Percentiles rank a stretch among this genome's conserved stretches.
Conservation (phyloP, 106 monocot species). For the Dioscorea dumetorum region DNA sequence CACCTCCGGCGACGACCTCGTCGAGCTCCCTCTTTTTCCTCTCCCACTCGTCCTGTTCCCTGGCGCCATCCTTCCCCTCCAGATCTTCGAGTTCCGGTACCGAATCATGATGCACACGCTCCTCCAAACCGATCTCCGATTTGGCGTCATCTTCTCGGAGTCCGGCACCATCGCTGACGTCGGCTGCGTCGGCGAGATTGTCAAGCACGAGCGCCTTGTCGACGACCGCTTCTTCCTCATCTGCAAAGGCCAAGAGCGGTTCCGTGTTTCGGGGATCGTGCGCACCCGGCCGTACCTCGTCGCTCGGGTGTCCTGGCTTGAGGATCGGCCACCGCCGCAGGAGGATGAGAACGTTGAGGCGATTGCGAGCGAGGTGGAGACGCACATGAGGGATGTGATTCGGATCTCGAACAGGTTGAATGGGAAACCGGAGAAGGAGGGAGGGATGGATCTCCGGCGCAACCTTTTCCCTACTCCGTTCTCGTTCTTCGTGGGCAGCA, state of each 20-base stretch:
- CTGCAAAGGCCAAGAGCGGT: conserved; percentile 96
- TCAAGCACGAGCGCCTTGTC: conserved; percentile 82
- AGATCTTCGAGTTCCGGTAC: conserved; percentile 99
- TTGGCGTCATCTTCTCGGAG: conserved; percentile 83
- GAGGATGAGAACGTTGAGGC: conserved; percentile 32
- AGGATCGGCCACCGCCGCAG: conserved; percentile 65
- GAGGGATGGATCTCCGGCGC: conserved; percentile 38
- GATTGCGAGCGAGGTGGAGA: conserved; percentile 70
- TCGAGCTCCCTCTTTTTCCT: conserved; percentile 81
- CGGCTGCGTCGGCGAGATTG: conserved; percentile 90
- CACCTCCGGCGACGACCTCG: conserved; percentile 13
- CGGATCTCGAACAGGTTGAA: conserved; percentile 71
- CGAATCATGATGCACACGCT: conserved; percentile 97
- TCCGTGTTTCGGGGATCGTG: conserved; percentile 52
- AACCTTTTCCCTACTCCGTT: conserved; percentile 80
- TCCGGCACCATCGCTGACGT: conserved; percentile 46
- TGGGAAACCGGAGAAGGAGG: conserved; percentile 45
- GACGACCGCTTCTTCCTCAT: conserved; percentile 96
- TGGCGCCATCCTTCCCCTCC: conserved; percentile 69
- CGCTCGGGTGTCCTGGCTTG: conserved; percentile 74
- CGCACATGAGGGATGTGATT: conserved; percentile 78
- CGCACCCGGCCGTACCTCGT: conserved; percentile 80
- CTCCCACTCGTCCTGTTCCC: conserved; percentile 95
- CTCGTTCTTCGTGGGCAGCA: conserved; percentile 91
- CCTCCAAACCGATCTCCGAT: conserved; percentile 77